Evolutionary conservation across 345 rosid species (phyloP).

Genomic region (Lepidium sativum): DNA sequence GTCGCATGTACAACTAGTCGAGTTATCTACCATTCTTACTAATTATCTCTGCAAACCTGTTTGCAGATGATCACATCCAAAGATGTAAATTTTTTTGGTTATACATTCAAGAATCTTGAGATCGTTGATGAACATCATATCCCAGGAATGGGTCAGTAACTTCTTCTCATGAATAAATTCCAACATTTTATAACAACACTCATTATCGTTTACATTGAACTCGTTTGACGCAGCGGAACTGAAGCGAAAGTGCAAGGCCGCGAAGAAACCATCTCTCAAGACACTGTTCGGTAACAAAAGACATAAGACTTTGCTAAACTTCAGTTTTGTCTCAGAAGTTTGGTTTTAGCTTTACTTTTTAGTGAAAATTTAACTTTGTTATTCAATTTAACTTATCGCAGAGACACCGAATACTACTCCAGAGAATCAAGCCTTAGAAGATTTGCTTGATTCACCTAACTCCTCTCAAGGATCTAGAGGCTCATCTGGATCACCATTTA

Average conservation of each 20-base stretch:
- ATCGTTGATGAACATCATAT: constrained; percentile 68
- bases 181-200: neutral
- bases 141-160: constrained; percentile 61
- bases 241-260: constrained; percentile 35
- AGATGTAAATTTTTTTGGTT: constrained; percentile 70
- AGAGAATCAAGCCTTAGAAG: constrained; percentile 26
- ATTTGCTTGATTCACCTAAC: constrained; percentile 32
- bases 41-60: neutral
- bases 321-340: neutral
- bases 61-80: constrained; percentile 74
- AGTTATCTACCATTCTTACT: neutral
- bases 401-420: constrained; percentile 28
- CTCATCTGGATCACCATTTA: constrained; percentile 26
- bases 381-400: neutral
- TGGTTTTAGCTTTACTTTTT: neutral
- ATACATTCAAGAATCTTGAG: constrained; percentile 74
- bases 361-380: neutral
- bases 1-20: neutral
- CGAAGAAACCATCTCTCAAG: constrained; percentile 44
- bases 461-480: constrained; percentile 29
- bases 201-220: neutral
- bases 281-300: constrained; percentile 33
- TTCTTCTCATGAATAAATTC: neutral
- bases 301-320: neutral
- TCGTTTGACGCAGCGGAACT: constrained; percentile 27